phyloP scores from a whole-genome alignment of 129 eudicot genomes.

The Ambrosia trifida region DNA sequence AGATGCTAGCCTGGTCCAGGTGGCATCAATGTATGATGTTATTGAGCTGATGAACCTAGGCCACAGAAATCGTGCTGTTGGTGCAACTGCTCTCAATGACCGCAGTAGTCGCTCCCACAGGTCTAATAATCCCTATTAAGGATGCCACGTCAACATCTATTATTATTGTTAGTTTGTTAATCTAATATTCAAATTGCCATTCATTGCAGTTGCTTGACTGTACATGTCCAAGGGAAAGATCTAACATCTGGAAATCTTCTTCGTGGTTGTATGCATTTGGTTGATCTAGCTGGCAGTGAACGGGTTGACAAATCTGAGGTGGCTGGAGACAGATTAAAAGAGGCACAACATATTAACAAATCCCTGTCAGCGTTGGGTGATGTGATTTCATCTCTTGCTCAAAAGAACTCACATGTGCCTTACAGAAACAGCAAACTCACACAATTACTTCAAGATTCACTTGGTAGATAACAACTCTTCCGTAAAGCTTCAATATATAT shows the following conservation, averaged over 20 bases:
- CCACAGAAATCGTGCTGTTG: conserved; percentile 78
- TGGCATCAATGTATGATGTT: conserved; percentile 80
- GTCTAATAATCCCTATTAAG: conserved; percentile 32
- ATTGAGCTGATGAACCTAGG: conserved; percentile 86
- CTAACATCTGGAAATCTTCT: conserved; percentile 72
- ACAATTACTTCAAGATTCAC: conserved; percentile 96
- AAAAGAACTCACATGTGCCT: conserved; percentile 89
- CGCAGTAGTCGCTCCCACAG: conserved; percentile 99
- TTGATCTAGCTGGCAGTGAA: conserved; percentile 98
- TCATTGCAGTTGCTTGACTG: conserved; percentile 82
- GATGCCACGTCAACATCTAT: conserved; percentile 12
- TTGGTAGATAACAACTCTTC: conserved; percentile 52
- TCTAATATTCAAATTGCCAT: conserved; percentile 19
- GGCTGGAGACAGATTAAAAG: conserved; percentile 92
- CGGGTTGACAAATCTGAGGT: conserved; percentile 98
- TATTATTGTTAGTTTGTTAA: conserved; percentile 1
- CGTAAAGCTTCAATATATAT: conserved; percentile 5
- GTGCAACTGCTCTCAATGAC: conserved; percentile 98
- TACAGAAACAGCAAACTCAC: conserved; percentile 97
- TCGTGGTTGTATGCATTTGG: conserved; percentile 99
- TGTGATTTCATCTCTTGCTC: conserved; percentile 94
- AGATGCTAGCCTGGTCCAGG: conserved; percentile 85
- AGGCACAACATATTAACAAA: conserved; percentile 93
- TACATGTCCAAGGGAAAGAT: conserved; percentile 98
- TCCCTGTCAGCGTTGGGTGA: conserved; percentile 98